A percentile compares a stretch with the other conserved stretches of the same genome.
phyloP scores from a whole-genome alignment of 2,329 filamentous ascomycete genomes.

The Ophiostoma sp. region DNA sequence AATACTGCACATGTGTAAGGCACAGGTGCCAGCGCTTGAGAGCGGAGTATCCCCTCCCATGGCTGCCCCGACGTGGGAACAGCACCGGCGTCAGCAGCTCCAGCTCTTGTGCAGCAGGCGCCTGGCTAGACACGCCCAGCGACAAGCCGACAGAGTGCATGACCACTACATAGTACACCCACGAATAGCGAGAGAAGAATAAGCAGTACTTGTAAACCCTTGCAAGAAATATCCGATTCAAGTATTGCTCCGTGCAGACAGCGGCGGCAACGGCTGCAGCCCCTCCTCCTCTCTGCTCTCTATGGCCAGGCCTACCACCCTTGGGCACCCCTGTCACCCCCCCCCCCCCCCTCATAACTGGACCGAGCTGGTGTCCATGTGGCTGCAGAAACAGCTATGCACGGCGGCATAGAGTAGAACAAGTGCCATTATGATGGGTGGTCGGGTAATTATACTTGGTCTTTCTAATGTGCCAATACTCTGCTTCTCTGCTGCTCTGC shows the following conservation, averaged over 20 bases:
- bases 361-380: slow-evolving; percentile 10
- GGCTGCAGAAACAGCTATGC: slow-evolving; percentile 12
- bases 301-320: not conserved
- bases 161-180: not conserved
- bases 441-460: no score
- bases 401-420: slow-evolving; percentile 18
- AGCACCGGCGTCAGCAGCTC: not conserved
- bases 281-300: not conserved
- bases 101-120: not conserved
- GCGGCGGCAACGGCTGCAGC: slow-evolving; percentile 4
- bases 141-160: not conserved
- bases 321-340: not conserved
- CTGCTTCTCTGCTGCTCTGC: not conserved
- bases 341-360: not conserved
- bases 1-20: not conserved
- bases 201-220: not conserved
- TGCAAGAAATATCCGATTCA: not conserved
- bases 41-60: not conserved
- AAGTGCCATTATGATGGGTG: not conserved
- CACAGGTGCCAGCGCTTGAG: not conserved
- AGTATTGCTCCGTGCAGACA: not conserved
- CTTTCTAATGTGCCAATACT: not conserved
- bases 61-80: not conserved
- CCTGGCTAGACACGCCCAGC: not conserved
- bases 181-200: slow-evolving; percentile 4